These are phyloP conservation scores for Plantago major DNA, from an alignment of 257 asterid genomes.

Conservation along the genomic window DNA sequence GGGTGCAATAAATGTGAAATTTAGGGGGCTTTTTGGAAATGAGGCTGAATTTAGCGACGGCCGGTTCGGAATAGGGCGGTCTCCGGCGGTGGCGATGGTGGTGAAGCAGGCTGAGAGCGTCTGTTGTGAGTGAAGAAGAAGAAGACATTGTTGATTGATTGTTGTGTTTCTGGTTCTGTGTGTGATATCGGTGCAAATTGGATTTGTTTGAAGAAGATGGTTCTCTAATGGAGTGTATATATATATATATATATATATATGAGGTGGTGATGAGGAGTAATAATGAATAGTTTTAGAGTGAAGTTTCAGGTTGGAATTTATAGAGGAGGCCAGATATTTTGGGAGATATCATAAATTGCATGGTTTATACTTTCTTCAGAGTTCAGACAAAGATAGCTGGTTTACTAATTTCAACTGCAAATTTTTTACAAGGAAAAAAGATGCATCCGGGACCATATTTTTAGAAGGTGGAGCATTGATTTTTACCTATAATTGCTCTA, in stretches of 20 bases:
- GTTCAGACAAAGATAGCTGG: too few species aligned
- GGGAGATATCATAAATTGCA: background rate
- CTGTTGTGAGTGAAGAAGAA: constrained; percentile 40
- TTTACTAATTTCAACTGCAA: too few species aligned
- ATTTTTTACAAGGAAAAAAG: too few species aligned
- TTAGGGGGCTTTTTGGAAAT: constrained; percentile 16
- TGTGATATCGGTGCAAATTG: constrained; percentile 1
- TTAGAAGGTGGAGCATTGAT: too few species aligned
- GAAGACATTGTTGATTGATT: constrained; percentile 29
- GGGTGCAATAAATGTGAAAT: constrained; percentile 21
- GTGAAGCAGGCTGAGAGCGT: constrained; percentile 33
- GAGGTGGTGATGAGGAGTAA: background rate
- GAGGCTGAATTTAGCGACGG: constrained; percentile 15
- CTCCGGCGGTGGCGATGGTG: constrained; percentile 20
- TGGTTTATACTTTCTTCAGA: background rate
- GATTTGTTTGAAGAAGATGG: background rate
- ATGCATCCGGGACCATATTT: too few species aligned
- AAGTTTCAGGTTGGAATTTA: background rate
- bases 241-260: constrained; percentile 14
- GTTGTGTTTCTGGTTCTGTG: too few species aligned
- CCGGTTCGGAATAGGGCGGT: constrained; percentile 17
- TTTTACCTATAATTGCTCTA: too few species aligned
- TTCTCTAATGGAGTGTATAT: background rate
- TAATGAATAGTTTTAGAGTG: background rate
- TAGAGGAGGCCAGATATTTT: background rate